phyloP scores from a whole-genome alignment of 1,139 yeast genomes.

The Blastobotrys arbuscula region DNA sequence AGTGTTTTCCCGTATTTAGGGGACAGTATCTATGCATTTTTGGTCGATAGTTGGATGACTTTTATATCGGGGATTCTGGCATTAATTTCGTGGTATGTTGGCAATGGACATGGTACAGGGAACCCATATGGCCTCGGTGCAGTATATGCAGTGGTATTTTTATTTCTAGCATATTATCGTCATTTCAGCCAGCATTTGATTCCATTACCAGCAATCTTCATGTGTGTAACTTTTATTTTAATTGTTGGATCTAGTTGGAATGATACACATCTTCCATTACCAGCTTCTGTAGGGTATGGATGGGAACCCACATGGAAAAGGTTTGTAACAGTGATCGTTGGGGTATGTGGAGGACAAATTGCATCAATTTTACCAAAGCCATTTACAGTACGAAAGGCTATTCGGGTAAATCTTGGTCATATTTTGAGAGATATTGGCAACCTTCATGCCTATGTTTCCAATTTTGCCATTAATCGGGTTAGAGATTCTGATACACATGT shows the following conservation, averaged over 20 bases:
- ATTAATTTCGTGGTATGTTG: conserved; percentile 35
- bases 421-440: conserved; percentile 25
- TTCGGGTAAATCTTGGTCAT: conserved; percentile 24
- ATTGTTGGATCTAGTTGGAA: conserved; percentile 34
- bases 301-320: conserved; percentile 35
- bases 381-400: conserved; percentile 25
- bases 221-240: conserved; percentile 28
- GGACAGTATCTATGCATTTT: conserved; percentile 32
- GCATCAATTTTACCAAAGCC: conserved; percentile 33
- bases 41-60: conserved; percentile 27
- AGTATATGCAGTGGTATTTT: conserved; percentile 27
- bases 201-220: conserved; percentile 32
- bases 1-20: conserved; percentile 31
- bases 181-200: conserved; percentile 29
- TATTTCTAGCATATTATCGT: conserved; percentile 28
- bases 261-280: conserved; percentile 16
- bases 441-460: conserved; percentile 28
- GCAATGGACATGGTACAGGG: conserved; percentile 31
- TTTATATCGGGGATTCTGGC: conserved; percentile 32
- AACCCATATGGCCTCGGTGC: conserved; percentile 33
- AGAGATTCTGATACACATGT: conserved; percentile 22
- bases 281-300: conserved; percentile 27
- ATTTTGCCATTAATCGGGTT: conserved; percentile 26
- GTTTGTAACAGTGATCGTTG: conserved; percentile 32
- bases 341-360: conserved; percentile 31